Evolutionary conservation across 179 eudicot genomes (phyloP).

Genomic region (Beta lomatogona): DNA sequence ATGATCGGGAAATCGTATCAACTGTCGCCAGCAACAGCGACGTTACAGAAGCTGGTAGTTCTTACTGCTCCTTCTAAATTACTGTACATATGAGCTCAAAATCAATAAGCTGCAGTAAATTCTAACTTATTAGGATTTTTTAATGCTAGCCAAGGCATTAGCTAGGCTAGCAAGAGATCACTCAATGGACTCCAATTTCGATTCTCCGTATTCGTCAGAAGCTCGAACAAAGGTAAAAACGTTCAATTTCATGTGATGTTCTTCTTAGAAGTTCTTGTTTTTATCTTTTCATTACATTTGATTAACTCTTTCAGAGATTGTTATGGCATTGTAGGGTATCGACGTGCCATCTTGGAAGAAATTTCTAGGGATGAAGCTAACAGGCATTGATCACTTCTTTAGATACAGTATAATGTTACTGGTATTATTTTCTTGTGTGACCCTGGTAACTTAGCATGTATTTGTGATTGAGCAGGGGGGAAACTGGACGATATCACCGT

Average conservation of each 20-base stretch:
- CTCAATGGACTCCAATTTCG: slow-evolving; percentile 62
- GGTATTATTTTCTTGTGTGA: not conserved
- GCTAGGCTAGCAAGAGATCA: slow-evolving; percentile 82
- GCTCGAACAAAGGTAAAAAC: slow-evolving; percentile 70
- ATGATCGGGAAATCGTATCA: slow-evolving; percentile 60
- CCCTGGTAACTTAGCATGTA: not conserved
- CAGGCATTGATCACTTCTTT: slow-evolving; percentile 47
- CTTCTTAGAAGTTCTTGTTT: not conserved
- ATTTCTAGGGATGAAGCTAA: slow-evolving; percentile 69
- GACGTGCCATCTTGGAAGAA: slow-evolving; percentile 90
- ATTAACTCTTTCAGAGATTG: slow-evolving; percentile 1
- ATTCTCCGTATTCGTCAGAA: slow-evolving; percentile 84
- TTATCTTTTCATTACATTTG: not conserved
- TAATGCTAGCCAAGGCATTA: slow-evolving; percentile 80
- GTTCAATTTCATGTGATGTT: not conserved
- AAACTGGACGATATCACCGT: slow-evolving; percentile 93
- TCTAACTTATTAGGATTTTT: slow-evolving; percentile 25
- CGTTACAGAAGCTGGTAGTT: slow-evolving; percentile 73
- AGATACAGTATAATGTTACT: not conserved
- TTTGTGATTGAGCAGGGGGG: slow-evolving; percentile 60
- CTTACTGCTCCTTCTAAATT: not conserved
- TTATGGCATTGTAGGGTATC: slow-evolving; percentile 51
- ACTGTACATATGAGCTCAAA: not conserved
- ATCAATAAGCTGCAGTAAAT: not conserved
- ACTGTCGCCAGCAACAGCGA: slow-evolving; percentile 44